A percentile compares a stretch with the other conserved stretches of the same genome.
phyloP scores from a whole-genome alignment of 2,329 filamentous ascomycete species.

The Arthrobotrys musiformis region DNA sequence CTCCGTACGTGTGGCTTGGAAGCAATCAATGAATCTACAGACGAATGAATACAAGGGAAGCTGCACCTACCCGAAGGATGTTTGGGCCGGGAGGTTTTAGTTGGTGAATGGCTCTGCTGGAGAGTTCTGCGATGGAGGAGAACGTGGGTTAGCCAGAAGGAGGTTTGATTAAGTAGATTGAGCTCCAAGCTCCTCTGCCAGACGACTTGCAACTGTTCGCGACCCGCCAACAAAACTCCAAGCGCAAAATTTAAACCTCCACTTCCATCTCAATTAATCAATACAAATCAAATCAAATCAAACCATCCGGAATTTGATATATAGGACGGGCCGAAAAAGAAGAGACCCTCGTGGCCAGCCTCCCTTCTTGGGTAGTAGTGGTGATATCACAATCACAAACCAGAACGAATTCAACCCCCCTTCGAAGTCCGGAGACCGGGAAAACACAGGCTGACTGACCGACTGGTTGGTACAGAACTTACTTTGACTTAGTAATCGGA shows the following conservation, averaged over 20 bases:
- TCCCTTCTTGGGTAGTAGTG: no score
- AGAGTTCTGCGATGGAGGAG: slow-evolving; percentile 16
- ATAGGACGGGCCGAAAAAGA: no score
- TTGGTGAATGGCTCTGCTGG: slow-evolving; percentile 12
- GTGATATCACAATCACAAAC: background rate
- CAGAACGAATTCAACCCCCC: no score
- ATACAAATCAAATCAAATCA: background rate
- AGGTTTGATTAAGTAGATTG: slow-evolving; percentile 17
- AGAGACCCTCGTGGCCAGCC: no score
- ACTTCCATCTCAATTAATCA: no score
- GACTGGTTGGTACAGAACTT: slow-evolving; percentile 4
- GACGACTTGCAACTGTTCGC: background rate
- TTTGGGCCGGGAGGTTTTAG: background rate
- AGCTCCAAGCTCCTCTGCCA: slow-evolving; percentile 8
- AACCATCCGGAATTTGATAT: no score
- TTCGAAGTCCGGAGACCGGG: slow-evolving; percentile 4
- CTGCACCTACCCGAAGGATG: slow-evolving; percentile 47
- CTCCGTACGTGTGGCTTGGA: background rate
- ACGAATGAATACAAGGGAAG: slow-evolving; percentile 17
- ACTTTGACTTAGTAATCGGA: slow-evolving; percentile 48
- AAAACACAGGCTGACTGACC: background rate
- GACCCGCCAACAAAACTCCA: slow-evolving; percentile 14
- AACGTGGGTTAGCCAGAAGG: background rate
- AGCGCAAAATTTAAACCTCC: background rate
- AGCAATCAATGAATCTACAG: background rate